A percentile compares a stretch with the other conserved stretches of the same genome.
Conservation (phyloP, 2,329 filamentous ascomycete genomes). For the Annulohypoxylon truncatum region DNA sequence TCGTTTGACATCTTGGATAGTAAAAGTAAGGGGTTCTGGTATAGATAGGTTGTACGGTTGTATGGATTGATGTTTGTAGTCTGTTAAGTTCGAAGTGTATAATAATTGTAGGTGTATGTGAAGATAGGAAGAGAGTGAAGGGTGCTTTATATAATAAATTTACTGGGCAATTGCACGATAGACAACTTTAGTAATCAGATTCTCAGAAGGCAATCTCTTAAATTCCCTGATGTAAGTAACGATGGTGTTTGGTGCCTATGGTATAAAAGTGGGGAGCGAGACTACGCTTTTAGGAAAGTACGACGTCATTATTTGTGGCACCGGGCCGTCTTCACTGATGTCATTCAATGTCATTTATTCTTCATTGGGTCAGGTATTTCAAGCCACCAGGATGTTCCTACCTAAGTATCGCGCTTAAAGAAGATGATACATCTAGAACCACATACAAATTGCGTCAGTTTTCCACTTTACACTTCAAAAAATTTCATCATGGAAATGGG, state of each 20-base stretch:
- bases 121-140: not conserved
- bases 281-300: conserved; percentile 43
- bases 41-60: no score
- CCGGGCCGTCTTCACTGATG: conserved; percentile 31
- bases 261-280: conserved; percentile 3
- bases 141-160: conserved; percentile 18
- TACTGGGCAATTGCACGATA: conserved; percentile 13
- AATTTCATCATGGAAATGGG: conserved; percentile 2
- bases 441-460: conserved; percentile 4
- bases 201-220: conserved; percentile 15
- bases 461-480: not conserved
- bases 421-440: not conserved
- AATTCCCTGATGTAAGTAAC: conserved; percentile 37
- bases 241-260: conserved; percentile 25
- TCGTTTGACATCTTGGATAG: conserved; percentile 56
- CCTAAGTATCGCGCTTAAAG: not conserved
- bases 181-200: conserved; percentile 8
- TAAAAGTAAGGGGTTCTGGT: conserved; percentile 16
- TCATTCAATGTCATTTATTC: conserved; percentile 40
- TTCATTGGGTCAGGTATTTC: conserved; percentile 17
- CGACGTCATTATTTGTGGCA: conserved; percentile 38
- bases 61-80: not conserved
- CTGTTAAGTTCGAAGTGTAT: not conserved
- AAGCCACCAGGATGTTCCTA: conserved; percentile 27
- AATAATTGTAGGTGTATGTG: not conserved